Evolutionary conservation across 2,329 filamentous ascomycete genomes (phyloP).

Genomic region (Neurospora sp.): DNA sequence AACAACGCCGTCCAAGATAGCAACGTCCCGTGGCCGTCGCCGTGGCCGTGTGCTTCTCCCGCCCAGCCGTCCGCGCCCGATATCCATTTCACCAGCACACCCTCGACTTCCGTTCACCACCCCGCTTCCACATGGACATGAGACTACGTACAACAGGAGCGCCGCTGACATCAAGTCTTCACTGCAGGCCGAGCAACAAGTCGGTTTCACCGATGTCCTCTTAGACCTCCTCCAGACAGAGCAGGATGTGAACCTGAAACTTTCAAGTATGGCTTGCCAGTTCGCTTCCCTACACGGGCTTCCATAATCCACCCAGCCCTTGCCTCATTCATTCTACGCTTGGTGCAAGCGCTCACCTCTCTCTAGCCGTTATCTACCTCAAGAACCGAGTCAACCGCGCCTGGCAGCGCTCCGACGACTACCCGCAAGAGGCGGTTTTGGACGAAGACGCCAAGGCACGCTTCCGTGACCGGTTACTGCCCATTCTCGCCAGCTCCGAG

Average conservation of each 20-base stretch:
- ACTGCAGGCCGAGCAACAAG: slow-evolving; percentile 75
- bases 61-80: background rate
- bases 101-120: background rate
- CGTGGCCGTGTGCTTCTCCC: slow-evolving; percentile 9
- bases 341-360: slow-evolving; percentile 11
- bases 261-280: slow-evolving; percentile 63
- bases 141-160: background rate
- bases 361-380: slow-evolving; percentile 83
- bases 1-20: slow-evolving; percentile 1
- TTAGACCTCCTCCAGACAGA: slow-evolving; percentile 85
- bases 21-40: slow-evolving; percentile 9
- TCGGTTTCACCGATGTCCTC: slow-evolving; percentile 83
- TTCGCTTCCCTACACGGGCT: slow-evolving; percentile 12
- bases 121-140: background rate
- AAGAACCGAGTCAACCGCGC: slow-evolving; percentile 95
- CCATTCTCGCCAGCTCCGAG: slow-evolving; percentile 72
- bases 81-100: background rate
- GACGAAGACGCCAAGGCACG: slow-evolving; percentile 81
- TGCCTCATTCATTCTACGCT: background rate
- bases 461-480: slow-evolving; percentile 80
- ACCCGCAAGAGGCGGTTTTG: slow-evolving; percentile 63
- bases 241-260: slow-evolving; percentile 72
- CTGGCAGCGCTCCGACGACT: slow-evolving; percentile 73
- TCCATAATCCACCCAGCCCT: slow-evolving; percentile 1
- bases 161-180: slow-evolving; percentile 9